Evolutionary conservation across 306 rosid species (phyloP), one percentile per base, ranked within the genome.

Genomic region (Trichosanthes cucumerina): DNA sequence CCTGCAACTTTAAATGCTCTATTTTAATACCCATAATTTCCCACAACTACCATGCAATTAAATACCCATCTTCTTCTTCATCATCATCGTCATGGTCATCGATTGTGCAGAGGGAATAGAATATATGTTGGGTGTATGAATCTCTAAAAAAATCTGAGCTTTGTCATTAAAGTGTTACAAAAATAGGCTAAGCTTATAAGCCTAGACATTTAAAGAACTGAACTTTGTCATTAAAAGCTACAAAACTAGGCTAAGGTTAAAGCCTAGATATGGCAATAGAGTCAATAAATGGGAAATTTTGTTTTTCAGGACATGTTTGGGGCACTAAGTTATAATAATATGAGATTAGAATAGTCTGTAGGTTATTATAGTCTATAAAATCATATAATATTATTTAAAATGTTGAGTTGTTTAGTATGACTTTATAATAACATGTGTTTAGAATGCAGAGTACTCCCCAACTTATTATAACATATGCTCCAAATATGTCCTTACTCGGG

Each of bases 31-130:
- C 72, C 91, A 85, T 90, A 85, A 93, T 79, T 87, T 62, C 96
- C 69, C 80, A 77, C 98, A 93, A 83, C 98, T 38, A 90, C 93
- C 89, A 70, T 76, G 81, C 87, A 88, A 83, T 88, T 86, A 82
- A 85, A 88, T 60, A 71, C 31, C 19, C 16, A 81, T 71, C 79
- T 39, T 39, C 50, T 3, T 38, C 66, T 3, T 59, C 58, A 13
- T 47, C 16, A 13, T 47, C 58, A 16, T 52, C 21, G 0, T 5
- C 36, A 59, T 64, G 15, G 3, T 4, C 46, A 19, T 65, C 15
- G 18, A 68, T 69, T 43, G 16, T 23, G 36, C 59, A 71, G 57
- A 71, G 57, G 33, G 23, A 71, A 46, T 46, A 71, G 58, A 71
- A 71, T 85, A 83, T 89, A 85, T 87, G 86, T 83, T 88, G 82